Evolutionary conservation across 345 rosid species (phyloP).

Genomic region (Stellera chamaejasme): DNA sequence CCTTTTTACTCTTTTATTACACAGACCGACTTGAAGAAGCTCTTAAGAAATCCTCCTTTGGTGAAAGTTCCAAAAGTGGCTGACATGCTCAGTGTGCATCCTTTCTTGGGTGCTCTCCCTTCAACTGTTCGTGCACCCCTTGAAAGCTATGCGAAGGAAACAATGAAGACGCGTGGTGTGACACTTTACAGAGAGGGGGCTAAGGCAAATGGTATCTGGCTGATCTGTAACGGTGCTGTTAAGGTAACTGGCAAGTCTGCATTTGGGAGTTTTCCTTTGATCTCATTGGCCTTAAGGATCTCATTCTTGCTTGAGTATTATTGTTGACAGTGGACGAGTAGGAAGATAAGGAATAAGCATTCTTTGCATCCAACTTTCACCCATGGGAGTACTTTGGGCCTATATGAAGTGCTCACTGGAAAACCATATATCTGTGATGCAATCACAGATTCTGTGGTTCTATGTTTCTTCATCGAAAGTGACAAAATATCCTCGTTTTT

Average conservation of each 20-base stretch:
- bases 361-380: constrained; percentile 85
- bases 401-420: constrained; percentile 74
- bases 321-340: constrained; percentile 77
- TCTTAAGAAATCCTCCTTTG: constrained; percentile 80
- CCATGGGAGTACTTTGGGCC: constrained; percentile 89
- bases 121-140: constrained; percentile 35
- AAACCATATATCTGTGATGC: constrained; percentile 74
- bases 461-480: constrained; percentile 56
- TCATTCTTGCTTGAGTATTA: too few species aligned
- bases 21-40: constrained; percentile 88
- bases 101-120: constrained; percentile 83
- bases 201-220: constrained; percentile 82
- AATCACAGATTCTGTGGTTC: constrained; percentile 71
- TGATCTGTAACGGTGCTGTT: constrained; percentile 77
- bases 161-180: constrained; percentile 59
- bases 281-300: background rate
- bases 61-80: constrained; percentile 63
- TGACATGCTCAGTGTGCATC: constrained; percentile 54
- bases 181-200: constrained; percentile 79
- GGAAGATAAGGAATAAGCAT: constrained; percentile 50
- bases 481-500: constrained; percentile 48
- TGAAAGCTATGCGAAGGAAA: constrained; percentile 47
- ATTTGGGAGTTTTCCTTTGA: background rate
- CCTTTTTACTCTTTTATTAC: constrained; percentile 1
- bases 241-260: constrained; percentile 39